Base-by-base conservation (phyloP, 2,329 filamentous ascomycete genomes). In the Pyrenochaeta sp. region DNA sequence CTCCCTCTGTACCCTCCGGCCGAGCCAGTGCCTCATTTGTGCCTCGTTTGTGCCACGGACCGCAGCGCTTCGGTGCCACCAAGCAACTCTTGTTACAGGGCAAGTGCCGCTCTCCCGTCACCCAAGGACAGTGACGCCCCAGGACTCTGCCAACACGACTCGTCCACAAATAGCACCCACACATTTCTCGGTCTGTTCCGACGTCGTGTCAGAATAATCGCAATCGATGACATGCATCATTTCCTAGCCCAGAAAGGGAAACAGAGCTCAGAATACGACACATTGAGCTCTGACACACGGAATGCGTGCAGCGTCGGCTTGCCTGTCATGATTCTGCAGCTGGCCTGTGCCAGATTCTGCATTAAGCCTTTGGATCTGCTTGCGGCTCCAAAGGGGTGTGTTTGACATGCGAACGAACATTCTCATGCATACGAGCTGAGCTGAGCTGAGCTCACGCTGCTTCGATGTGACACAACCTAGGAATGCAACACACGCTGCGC, bases 151-250 rank as follows among this genome's bases (percentile, higher is more conserved):
- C 27, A 54, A 29, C 40, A 23, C 17, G 27, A 18, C 20, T 33
- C 42, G 17, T 27, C 49, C 49, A 29, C 47, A 54, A 56, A 58
- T 54, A 56, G 55, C 51, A 49, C 56, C 54, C 43, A 43, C 67
- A 67, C 64, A 59, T 63, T 58, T 57, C 63, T 43, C 48, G 35
- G 17, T 33, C 51, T 63, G 64, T 51, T 60, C 67, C 49, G 54
- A 56, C 46, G 43, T 49, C 52, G 45, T 43, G 54, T 61, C 30
- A 37, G 36, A 45, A 51, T 39, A 49, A 48, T 46, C 47, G 37
- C 33, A 58, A 67, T 63, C 53, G 49, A 71, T 69, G 67, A 66
- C 67, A 68, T 66, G 69, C 69, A 70, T 60, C 39, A 41, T 36
- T 48, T 46, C 42, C 52, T 51, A 52, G 53, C 45, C 51, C 33